Evolutionary conservation across 257 asterid genomes (phyloP).

Genomic region (Euphrasia confusa): DNA sequence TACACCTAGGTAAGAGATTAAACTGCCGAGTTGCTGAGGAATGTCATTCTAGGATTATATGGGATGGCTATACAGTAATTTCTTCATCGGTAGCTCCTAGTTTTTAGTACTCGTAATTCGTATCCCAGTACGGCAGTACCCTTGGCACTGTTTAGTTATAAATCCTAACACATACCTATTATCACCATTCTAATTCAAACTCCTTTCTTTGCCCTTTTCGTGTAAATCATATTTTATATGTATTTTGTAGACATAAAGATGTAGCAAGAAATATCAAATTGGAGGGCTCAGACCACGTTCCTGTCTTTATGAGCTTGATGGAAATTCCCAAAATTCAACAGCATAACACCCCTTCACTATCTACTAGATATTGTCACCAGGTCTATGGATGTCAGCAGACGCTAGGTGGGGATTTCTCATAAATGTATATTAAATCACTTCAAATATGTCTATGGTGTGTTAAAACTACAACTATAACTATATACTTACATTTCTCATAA

Average conservation of each 20-base stretch:
- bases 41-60: slow-evolving; percentile 17
- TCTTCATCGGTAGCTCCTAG: slow-evolving; percentile 2
- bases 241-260: slow-evolving; percentile 29
- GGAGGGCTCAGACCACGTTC: slow-evolving; percentile 98
- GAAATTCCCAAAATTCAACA: slow-evolving; percentile 51
- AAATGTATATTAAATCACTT: slow-evolving; percentile 18
- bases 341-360: slow-evolving; percentile 79
- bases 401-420: slow-evolving; percentile 51
- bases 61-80: slow-evolving; percentile 18
- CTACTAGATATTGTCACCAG: slow-evolving; percentile 86
- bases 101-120: slow-evolving; percentile 1
- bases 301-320: slow-evolving; percentile 57
- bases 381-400: slow-evolving; percentile 89
- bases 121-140: neutral
- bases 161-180: slow-evolving; percentile 12
- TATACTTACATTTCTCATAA: too few relatives aligned
- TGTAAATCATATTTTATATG: neutral
- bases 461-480: too few relatives aligned
- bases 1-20: slow-evolving; percentile 58
- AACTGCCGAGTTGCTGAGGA: slow-evolving; percentile 10
- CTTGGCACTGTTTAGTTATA: slow-evolving; percentile 4
- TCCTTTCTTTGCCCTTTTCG: neutral
- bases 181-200: slow-evolving; percentile 4
- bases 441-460: slow-evolving; percentile 7
- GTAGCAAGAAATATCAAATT: slow-evolving; percentile 56